phyloP scores from a whole-genome alignment of 805 yeast genomes.

The Saturnispora mendoncae region DNA sequence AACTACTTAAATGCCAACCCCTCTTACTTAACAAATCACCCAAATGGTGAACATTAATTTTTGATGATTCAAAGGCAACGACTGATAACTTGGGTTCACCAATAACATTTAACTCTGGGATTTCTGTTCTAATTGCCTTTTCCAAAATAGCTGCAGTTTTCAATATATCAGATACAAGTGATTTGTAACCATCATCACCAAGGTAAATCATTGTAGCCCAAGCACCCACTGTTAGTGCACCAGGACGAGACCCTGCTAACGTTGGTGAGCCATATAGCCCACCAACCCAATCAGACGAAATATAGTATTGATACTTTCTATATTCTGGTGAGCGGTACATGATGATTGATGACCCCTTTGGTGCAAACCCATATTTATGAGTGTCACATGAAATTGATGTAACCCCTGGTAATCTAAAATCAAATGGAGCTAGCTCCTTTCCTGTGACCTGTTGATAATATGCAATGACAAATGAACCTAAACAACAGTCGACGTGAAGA shows the following conservation, averaged over 20 bases:
- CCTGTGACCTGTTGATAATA: conserved; percentile 45
- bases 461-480: conserved; percentile 87
- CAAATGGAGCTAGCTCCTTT: conserved; percentile 47
- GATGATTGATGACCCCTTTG: conserved; percentile 88
- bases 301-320: conserved; percentile 76
- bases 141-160: conserved; percentile 53
- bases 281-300: conserved; percentile 82
- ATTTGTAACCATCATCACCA: conserved; percentile 75
- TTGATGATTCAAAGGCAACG: conserved; percentile 58
- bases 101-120: conserved; percentile 54
- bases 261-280: conserved; percentile 97
- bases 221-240: conserved; percentile 95
- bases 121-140: conserved; percentile 33
- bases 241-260: conserved; percentile 93
- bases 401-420: conserved; percentile 84
- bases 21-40: conserved; percentile 58
- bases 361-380: conserved; percentile 98
- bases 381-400: conserved; percentile 98
- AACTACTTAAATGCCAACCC: conserved; percentile 86
- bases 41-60: conserved; percentile 64
- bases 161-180: conserved; percentile 60
- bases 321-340: conserved; percentile 70
- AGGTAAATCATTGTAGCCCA: conserved; percentile 86
- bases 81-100: conserved; percentile 88
- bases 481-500: conserved; percentile 90